Percentiles rank a stretch among this genome's conserved stretches.
Evolutionary conservation across 1,284 basidiomycete species (phyloP).

Genomic region (Inonotus hispidus): DNA sequence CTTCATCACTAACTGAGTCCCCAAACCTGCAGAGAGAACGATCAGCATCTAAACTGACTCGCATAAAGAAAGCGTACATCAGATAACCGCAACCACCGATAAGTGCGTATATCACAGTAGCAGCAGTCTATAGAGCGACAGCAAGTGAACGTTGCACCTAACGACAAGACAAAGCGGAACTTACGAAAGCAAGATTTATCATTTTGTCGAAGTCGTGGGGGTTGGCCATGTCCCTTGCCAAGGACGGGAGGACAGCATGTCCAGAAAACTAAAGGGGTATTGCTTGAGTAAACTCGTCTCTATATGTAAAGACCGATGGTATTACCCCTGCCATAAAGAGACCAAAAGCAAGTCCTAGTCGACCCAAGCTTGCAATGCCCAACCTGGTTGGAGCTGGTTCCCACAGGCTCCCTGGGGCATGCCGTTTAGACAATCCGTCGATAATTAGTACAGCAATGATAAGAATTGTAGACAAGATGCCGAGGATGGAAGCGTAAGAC

Average conservation of each 20-base stretch:
- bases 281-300: neutral
- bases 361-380: slow-evolving; percentile 48
- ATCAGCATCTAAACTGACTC: neutral
- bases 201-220: slow-evolving; percentile 78
- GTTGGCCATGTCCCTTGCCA: slow-evolving; percentile 87
- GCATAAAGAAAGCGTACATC: slow-evolving; percentile 44
- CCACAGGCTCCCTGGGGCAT: slow-evolving; percentile 80
- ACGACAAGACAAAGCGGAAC: slow-evolving; percentile 22
- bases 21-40: slow-evolving; percentile 49
- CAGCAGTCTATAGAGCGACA: slow-evolving; percentile 46
- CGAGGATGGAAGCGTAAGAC: slow-evolving; percentile 82
- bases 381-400: slow-evolving; percentile 68
- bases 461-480: slow-evolving; percentile 74
- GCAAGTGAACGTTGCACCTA: neutral
- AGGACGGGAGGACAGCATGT: slow-evolving; percentile 87
- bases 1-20: slow-evolving; percentile 75
- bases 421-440: slow-evolving; percentile 79
- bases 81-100: slow-evolving; percentile 86
- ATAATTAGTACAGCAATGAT: slow-evolving; percentile 78
- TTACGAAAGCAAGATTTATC: slow-evolving; percentile 80
- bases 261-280: slow-evolving; percentile 66
- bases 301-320: slow-evolving; percentile 5
- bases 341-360: slow-evolving; percentile 77
- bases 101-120: slow-evolving; percentile 73
- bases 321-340: slow-evolving; percentile 92